These are phyloP conservation scores for Ceratocystis variospora DNA, from an alignment of 2,329 filamentous ascomycete genomes.

Conservation along the genomic window DNA sequence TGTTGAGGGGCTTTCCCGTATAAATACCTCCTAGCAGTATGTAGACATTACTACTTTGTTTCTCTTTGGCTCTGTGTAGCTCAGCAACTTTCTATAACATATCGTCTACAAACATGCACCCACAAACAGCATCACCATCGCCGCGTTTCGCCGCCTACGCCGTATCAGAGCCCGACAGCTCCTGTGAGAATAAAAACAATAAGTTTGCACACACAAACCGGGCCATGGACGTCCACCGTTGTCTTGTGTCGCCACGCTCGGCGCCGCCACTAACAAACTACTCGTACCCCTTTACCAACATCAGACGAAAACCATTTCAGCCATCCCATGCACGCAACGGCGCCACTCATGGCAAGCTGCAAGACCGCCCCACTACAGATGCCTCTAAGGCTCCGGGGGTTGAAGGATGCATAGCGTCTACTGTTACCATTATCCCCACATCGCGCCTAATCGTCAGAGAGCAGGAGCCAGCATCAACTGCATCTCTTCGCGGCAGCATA, in stretches of 20 bases:
- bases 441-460: neutral
- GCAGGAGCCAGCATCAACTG: neutral
- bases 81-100: neutral
- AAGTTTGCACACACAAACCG: neutral
- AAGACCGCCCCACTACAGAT: neutral
- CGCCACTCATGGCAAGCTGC: neutral
- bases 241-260: neutral
- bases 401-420: neutral
- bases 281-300: conserved; percentile 1
- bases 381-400: neutral
- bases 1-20: neutral
- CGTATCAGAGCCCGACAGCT: neutral
- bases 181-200: neutral
- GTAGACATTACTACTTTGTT: neutral
- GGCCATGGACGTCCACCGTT: neutral
- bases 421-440: neutral
- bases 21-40: neutral
- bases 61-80: neutral
- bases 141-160: neutral
- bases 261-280: neutral
- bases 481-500: neutral
- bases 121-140: neutral
- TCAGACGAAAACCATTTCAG: neutral
- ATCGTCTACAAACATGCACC: neutral
- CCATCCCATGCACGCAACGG: neutral